phyloP scores from a whole-genome alignment of 2,329 filamentous ascomycete species.

The Sphaerulina vaccinii region DNA sequence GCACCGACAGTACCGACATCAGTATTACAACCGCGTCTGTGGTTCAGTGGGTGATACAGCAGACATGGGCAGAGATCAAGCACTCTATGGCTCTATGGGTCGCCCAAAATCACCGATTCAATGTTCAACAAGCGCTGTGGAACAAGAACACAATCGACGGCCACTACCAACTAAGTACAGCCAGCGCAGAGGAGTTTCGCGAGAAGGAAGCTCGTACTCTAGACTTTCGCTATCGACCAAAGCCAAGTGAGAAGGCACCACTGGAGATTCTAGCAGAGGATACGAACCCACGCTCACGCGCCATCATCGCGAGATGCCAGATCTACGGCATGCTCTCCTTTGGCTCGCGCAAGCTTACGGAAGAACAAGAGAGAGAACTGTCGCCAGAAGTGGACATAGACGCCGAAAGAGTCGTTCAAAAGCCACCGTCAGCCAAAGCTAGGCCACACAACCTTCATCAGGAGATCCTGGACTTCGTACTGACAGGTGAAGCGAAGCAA shows the following conservation, averaged over 20 bases:
- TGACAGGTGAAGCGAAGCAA: not conserved
- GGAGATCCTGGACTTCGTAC: slow-evolving; percentile 45
- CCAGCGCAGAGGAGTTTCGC: slow-evolving; percentile 49
- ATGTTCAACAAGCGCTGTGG: slow-evolving; percentile 28
- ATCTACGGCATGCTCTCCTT: slow-evolving; percentile 26
- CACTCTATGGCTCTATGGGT: slow-evolving; percentile 60
- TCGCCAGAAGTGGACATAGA: slow-evolving; percentile 54
- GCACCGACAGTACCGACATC: slow-evolving; percentile 6
- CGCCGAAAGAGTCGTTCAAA: slow-evolving; percentile 55
- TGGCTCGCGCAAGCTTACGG: slow-evolving; percentile 46
- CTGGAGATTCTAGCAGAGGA: slow-evolving; percentile 52
- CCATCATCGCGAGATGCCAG: slow-evolving; percentile 26
- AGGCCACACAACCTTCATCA: slow-evolving; percentile 41
- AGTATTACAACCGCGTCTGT: slow-evolving; percentile 55
- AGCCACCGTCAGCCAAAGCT: slow-evolving; percentile 44
- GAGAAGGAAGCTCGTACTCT: slow-evolving; percentile 68
- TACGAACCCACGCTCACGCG: slow-evolving; percentile 33
- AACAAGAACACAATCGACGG: slow-evolving; percentile 50
- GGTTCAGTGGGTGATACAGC: slow-evolving; percentile 58
- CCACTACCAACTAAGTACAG: slow-evolving; percentile 44
- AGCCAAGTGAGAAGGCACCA: not conserved
- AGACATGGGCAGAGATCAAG: slow-evolving; percentile 54
- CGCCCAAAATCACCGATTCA: slow-evolving; percentile 55
- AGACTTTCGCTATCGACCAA: slow-evolving; percentile 43
- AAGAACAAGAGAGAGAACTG: slow-evolving; percentile 68